Evolutionary conservation across 768 basidiomycete genomes (phyloP), one percentile per base, ranked within the genome.

Genomic region (Pleurotus ostreatus): DNA sequence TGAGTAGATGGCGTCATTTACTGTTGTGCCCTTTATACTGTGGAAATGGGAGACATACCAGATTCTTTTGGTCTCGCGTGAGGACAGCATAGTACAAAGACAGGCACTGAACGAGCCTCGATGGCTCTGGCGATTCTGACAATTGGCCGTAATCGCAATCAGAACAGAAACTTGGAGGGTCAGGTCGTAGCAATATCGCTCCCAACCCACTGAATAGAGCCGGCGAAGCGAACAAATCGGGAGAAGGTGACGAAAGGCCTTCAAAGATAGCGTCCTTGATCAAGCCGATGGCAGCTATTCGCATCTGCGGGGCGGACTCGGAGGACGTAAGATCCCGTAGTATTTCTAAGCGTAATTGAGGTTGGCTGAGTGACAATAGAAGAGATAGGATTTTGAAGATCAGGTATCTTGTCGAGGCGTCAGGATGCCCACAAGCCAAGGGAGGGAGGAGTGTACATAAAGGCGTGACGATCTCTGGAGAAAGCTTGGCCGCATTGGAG

Each of bases 1-100:
- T 86, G 55, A 23, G 56, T 45, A n/a, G 8, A 46, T 20, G 41
- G 25, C 11, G 6, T 34, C 30, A 20, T 18, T n/a, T 52, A 22
- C 37, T 40, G 16, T 9, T 47, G 8, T 11, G 39, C 5, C 7
- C 11, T 3, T 55, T 44, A 38, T 11, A 46, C 7, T 9, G 12
- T 13, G 48, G 4, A 16, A 11, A 9, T 11, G 43, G 23, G 18
- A 16, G 41, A 60, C 69, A 18, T 47, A 88, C 89, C 64, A 66
- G 66, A 63, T 91, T 92, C 4, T 68, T 59, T 7, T 59, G 63
- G 65, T 92, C 89, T 59, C 87, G 71, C 45, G 72, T 67, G 6
- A 89, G 62, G 15, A 90, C 71, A 34, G 86, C 74, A 60, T 86
- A 90, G 63, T 86, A 88, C 49, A 91, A 75, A 15, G 82, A 80